Evolutionary conservation across 1,284 basidiomycete species (phyloP).

Genomic region (Leccinum pseudoinsigne): DNA sequence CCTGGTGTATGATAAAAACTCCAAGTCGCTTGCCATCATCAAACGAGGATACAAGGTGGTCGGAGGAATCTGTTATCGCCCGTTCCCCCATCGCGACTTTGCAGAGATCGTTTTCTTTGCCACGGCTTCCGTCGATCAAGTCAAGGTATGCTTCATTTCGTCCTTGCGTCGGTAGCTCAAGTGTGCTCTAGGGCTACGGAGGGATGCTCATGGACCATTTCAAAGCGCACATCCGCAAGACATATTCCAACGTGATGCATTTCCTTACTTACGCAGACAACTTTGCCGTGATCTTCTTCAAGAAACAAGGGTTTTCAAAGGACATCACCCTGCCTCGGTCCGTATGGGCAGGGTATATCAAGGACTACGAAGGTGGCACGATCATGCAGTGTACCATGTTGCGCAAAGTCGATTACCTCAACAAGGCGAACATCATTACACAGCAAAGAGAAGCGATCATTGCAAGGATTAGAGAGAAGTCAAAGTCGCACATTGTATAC

Average conservation of each 20-base stretch:
- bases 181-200: conserved; percentile 80
- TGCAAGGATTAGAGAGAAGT: conserved; percentile 87
- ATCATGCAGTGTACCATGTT: conserved; percentile 99
- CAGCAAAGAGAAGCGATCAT: conserved; percentile 90
- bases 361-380: conserved; percentile 99
- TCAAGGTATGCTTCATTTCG: conserved; percentile 67
- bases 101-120: conserved; percentile 99
- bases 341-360: conserved; percentile 99
- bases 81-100: conserved; percentile 93
- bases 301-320: conserved; percentile 98
- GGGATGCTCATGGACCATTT: conserved; percentile 99
- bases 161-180: neutral
- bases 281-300: conserved; percentile 98
- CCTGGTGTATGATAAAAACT: conserved; percentile 92
- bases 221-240: conserved; percentile 87
- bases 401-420: conserved; percentile 86
- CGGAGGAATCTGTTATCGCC: conserved; percentile 96
- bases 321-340: conserved; percentile 91
- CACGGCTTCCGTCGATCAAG: conserved; percentile 94
- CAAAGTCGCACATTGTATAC: conserved; percentile 86
- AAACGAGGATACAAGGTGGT: conserved; percentile 96
- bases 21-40: conserved; percentile 91
- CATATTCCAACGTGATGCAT: conserved; percentile 85
- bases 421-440: conserved; percentile 77
- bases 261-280: conserved; percentile 99